Evolutionary conservation across 495 filamentous ascomycete genomes (phyloP), one percentile per base, ranked within the genome.

Genomic region (Neurospora sp.): DNA sequence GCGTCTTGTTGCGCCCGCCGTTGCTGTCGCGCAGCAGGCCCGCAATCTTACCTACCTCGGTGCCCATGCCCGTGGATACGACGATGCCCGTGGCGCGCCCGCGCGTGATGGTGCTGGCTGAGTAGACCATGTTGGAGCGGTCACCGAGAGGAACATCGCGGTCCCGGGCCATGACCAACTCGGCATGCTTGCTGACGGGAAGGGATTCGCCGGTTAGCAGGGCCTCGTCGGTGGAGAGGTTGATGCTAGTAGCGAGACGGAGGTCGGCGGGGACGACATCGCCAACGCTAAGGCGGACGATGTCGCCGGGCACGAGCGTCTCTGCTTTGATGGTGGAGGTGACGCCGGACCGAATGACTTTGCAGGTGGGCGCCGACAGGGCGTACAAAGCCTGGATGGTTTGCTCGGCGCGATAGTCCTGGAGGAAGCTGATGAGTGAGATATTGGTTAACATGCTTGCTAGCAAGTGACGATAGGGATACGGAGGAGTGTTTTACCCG

Each of bases 381-480:
- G 90, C 89, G 71, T 92, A 85, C 27, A 97, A 85, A 37, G 92
- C 92, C 72, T 95, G 89, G 85, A 96, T 95, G 70, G 91, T 94
- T 84, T 95, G 91, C 80, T 94, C 93, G n/a, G 93, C 93, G 72
- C 89, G 87, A 79, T 91, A 95, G 79, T 97, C 93, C 80, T 96
- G 93, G 71, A 89, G 85, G 83, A 96, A 95, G 27, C 93, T 77
- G 69, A 12, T 12, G 60, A 16, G 16, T 11, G 60, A 20, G 20
- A 23, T 3, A 16, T 14, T 14, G n/a, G 18, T 72, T 23, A 54
- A 37, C 44, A 69, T 46, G 5, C 20, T 3, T 18, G 16, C 11
- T 23, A 11, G 5, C 8, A 16, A 6, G 8, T 6, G 5, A 3
- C 0, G 5, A 20, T 2, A 2, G 4, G 18, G 3, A 46, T 5